Evolutionary conservation across 306 rosid species (phyloP), one percentile per base, ranked within the genome.

Genomic region (Corylus avellana): DNA sequence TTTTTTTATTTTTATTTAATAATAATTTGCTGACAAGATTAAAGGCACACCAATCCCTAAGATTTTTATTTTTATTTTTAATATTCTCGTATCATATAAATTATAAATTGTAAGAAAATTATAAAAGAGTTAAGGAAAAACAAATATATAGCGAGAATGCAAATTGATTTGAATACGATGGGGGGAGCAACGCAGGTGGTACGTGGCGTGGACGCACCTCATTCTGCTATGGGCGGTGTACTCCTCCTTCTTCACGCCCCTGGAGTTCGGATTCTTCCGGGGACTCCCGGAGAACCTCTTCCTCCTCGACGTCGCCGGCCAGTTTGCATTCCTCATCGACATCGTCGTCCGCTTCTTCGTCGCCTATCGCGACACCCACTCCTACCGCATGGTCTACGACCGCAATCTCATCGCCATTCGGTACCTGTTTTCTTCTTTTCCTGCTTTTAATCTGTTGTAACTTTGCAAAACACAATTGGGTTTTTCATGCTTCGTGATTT

Each of bases 241-340:
- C 84, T 91, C 95, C 0, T 89, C 95, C 50, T 89, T 91, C 90
- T 89, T 91, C 90, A 91, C 92, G 2, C 91, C 95, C 0, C 62
- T 91, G 75, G 95, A 91, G 81, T 91, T 91, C 2, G 95, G 91
- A 11, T 91, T 91, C 90, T 89, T 91, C 85, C 58, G 91, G 57
- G 95, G 95, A 1, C 71, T 91, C 16, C 89, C 89, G 4, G 77
- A 89, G 71, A 44, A 91, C 12, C 87, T 91, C 22, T 91, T 91
- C 88, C 75, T 91, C 57, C 89, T 91, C 0, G 95, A 91, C 86
- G 84, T 84, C 5, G 91, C 86, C 1, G 92, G 95, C 1, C 95
- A 91, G 73, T 12, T 91, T 3, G 89, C 86, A 12, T 91, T 91
- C 66, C 89, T 91, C 62, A 0, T 91, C 8, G 95, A 91, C 77